phyloP scores from a whole-genome alignment of 306 rosid species.

The Rosa lucieae region DNA sequence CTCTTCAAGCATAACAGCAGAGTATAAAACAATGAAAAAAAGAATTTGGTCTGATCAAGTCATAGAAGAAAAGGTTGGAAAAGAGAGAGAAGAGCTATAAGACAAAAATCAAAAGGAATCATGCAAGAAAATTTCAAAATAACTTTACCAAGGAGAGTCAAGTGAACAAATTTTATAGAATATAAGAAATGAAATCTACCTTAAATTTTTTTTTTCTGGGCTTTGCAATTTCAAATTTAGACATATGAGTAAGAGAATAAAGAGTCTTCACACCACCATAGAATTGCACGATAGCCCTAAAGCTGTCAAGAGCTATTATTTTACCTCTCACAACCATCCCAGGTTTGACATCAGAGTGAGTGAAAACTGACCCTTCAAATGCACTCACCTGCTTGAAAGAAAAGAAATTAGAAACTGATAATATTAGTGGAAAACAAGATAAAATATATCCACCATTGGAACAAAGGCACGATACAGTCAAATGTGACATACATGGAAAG shows the following conservation, averaged over 20 bases:
- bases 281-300: constrained; percentile 94
- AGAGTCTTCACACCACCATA: constrained; percentile 97
- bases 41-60: too few species aligned
- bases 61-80: too few species aligned
- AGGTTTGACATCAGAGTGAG: constrained; percentile 88
- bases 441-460: background rate
- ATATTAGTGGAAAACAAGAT: background rate
- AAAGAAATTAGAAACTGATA: constrained; percentile 2
- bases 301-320: constrained; percentile 72
- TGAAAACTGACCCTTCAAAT: constrained; percentile 75
- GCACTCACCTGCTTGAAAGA: constrained; percentile 69
- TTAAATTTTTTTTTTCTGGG: constrained; percentile 63
- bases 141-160: background rate
- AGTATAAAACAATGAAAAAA: too few species aligned
- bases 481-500: background rate
- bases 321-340: constrained; percentile 91
- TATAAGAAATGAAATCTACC: constrained; percentile 35
- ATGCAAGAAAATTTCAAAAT: background rate
- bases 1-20: too few species aligned
- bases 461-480: background rate
- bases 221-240: constrained; percentile 92
- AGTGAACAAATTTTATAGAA: background rate
- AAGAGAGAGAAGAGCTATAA: too few species aligned
- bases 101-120: too few species aligned
- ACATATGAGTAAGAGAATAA: constrained; percentile 90